These are phyloP conservation scores for Scytalidium lignicola DNA, from an alignment of 2,329 filamentous ascomycete species.

Conservation along the genomic window DNA sequence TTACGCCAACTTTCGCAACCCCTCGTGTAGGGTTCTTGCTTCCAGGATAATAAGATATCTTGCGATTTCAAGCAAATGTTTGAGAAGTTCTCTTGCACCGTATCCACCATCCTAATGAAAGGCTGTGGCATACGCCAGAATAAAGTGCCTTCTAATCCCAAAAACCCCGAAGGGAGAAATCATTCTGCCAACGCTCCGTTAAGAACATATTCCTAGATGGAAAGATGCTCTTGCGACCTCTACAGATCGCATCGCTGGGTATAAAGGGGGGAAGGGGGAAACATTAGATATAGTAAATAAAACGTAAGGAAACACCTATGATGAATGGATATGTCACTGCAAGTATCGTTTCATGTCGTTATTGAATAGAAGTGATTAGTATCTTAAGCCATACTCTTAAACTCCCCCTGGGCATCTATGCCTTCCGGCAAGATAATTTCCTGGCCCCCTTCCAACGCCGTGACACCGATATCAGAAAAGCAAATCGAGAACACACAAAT, in stretches of 20 bases:
- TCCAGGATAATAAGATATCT: no score
- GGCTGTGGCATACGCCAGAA: conserved; percentile 24
- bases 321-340: not conserved
- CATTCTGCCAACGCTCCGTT: conserved; percentile 74
- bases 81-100: conserved; percentile 30
- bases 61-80: no score
- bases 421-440: conserved; percentile 10
- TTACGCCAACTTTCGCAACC: no score
- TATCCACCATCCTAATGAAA: conserved; percentile 26
- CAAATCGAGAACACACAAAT: conserved; percentile 42
- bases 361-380: not conserved
- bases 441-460: conserved; percentile 17
- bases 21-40: no score
- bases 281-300: not conserved
- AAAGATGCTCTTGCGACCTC: conserved; percentile 68
- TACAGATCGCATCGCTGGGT: conserved; percentile 70
- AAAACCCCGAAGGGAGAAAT: conserved; percentile 18
- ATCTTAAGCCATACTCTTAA: conserved; percentile 4
- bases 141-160: conserved; percentile 30
- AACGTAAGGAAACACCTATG: conserved; percentile 3
- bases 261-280: conserved; percentile 9
- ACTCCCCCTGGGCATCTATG: conserved; percentile 14
- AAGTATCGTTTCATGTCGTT: not conserved
- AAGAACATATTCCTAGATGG: conserved; percentile 64
- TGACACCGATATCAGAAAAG: conserved; percentile 24